Evolutionary conservation across 2,329 filamentous ascomycete genomes (phyloP), one percentile per base, ranked within the genome.

Genomic region (Microascus cirrosus): DNA sequence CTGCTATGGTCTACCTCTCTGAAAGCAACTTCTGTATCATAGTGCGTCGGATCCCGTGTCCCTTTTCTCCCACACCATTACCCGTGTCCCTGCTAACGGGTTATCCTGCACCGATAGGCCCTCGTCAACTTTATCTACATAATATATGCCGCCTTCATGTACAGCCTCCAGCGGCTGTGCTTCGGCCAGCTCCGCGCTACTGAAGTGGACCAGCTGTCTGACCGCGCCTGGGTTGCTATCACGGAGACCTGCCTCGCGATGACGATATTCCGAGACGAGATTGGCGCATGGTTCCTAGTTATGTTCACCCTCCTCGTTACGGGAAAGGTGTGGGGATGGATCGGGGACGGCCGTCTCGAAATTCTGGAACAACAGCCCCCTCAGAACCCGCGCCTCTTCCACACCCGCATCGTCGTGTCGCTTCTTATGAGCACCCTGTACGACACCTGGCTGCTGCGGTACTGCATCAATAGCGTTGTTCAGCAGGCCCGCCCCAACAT

Each of bases 311-410:
- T 87, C 28, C 80, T 99, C 45, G 82, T 99, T 53, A 93, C 91
- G 3, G 92, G 92, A 58, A 97, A 97, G 74, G 88, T 99, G 54
- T 99, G 95, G 92, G 90, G 91, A 58, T 99, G 95, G 94, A 96
- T 99, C 63, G 91, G 90, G 56, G 93, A 96, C 69, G 93, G 93
- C 25, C 83, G 95, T 57, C 90, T 99, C 58, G 95, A 99, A 69
- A 83, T 94, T 52, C 79, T 97, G 56, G 94, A 99, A 73, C 94
- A 99, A 71, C 92, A 97, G 71, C 92, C 93, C 2, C 93, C 93
- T 0, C 81, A 86, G 45, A 96, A 96, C 66, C 92, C 92, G 3
- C 81, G 85, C 35, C 76, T 96, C 18, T 97, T 97, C 75, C 94
- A 99, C 69, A 77, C 84, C 18, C 84, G 94, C 53, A 79, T 99